phyloP scores from a whole-genome alignment of 768 basidiomycete species.

The Tephrocybe rancida region DNA sequence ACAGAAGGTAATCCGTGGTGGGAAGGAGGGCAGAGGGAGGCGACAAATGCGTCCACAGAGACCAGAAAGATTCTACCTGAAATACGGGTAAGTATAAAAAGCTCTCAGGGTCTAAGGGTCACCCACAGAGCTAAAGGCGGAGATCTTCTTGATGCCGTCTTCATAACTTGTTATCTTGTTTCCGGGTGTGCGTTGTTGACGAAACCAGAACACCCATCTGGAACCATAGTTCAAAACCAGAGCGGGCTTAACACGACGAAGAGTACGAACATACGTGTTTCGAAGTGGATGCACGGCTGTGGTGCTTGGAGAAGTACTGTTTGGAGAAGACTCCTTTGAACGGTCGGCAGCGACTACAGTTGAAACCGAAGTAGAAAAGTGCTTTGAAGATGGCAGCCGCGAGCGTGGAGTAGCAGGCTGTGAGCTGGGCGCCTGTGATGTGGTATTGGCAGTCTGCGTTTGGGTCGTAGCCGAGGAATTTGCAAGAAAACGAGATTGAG shows the following conservation, averaged over 20 bases:
- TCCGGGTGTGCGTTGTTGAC: conserved; percentile 87
- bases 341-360: conserved; percentile 46
- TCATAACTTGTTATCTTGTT: conserved; percentile 92
- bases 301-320: conserved; percentile 36
- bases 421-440: conserved; percentile 22
- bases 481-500: conserved; percentile 69
- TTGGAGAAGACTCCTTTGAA: conserved; percentile 42
- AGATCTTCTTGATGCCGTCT: conserved; percentile 92
- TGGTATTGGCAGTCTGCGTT: conserved; percentile 22
- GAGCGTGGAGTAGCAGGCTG: conserved; percentile 33
- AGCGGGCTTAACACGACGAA: conserved; percentile 22
- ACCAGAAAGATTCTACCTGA: conserved; percentile 95
- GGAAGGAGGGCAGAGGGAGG: conserved; percentile 83
- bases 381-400: conserved; percentile 65
- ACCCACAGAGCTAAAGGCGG: conserved; percentile 84
- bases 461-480: conserved; percentile 38
- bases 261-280: conserved; percentile 85
- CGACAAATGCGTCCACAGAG: conserved; percentile 88
- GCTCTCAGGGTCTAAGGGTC: not conserved
- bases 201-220: conserved; percentile 93
- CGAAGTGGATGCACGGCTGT: conserved; percentile 69
- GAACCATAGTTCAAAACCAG: conserved; percentile 21
- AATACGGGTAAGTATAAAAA: conserved; percentile 10
- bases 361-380: conserved; percentile 64
- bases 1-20: conserved; percentile 93